phyloP scores from a whole-genome alignment of 176 grass and related monocot species.

The Stipa capillata region DNA sequence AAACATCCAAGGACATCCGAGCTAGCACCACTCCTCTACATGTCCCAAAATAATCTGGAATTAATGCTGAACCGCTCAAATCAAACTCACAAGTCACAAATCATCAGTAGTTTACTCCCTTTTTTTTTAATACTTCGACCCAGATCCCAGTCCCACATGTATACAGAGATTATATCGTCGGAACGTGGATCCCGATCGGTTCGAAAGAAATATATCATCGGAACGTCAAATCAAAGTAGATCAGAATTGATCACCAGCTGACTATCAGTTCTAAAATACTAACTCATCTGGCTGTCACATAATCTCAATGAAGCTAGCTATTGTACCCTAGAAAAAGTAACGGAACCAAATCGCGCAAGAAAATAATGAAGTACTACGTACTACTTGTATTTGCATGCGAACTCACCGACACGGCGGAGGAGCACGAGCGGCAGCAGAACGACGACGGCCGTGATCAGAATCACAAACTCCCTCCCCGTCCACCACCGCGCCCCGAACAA shows the following conservation, averaged over 20 bases:
- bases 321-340: not conserved
- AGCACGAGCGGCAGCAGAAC: conserved; percentile 73
- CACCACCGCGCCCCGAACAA: conserved; percentile 76
- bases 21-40: no score
- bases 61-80: no score
- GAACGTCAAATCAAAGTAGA: not conserved
- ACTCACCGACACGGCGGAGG: conserved; percentile 70
- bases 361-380: no score
- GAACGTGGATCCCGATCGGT: no score
- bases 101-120: not conserved
- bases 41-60: no score
- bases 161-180: not conserved
- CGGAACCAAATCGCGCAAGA: not conserved
- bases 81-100: no score
- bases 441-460: conserved; percentile 43
- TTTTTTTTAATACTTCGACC: not conserved
- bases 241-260: not conserved
- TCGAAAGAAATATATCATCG: no score
- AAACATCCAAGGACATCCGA: no score
- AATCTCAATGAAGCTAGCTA: not conserved
- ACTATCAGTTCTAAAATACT: not conserved
- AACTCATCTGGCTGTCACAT: not conserved
- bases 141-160: not conserved
- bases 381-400: no score
- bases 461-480: conserved; percentile 53